Evolutionary conservation across 495 filamentous ascomycete genomes (phyloP).

Genomic region (Jackrogersella minutella): DNA sequence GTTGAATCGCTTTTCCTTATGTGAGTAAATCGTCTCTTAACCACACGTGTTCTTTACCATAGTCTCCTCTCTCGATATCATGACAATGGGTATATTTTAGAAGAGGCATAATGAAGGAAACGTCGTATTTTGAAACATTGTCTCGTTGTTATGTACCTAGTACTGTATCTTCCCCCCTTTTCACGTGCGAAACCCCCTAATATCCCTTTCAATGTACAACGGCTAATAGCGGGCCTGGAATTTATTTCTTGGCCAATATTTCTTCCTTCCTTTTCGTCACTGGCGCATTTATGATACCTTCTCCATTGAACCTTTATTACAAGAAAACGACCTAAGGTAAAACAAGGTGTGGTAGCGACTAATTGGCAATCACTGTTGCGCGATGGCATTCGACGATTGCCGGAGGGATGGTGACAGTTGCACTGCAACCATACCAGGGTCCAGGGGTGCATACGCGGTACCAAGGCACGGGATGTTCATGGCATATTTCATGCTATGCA

Average conservation of each 20-base stretch:
- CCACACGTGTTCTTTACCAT: too few species aligned
- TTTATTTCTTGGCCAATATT: not conserved
- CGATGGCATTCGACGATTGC: not conserved
- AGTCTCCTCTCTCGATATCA: too few species aligned
- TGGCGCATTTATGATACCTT: not conserved
- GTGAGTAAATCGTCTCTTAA: too few species aligned
- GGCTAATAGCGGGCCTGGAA: not conserved
- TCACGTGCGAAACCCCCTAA: too few species aligned
- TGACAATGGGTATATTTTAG: too few species aligned
- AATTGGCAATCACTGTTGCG: not conserved
- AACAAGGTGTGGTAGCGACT: not conserved
- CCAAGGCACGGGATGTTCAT: not conserved
- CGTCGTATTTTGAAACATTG: too few species aligned
- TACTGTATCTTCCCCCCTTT: too few species aligned
- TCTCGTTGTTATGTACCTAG: too few species aligned
- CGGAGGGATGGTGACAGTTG: not conserved
- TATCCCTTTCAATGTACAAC: too few species aligned
- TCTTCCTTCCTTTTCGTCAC: not conserved
- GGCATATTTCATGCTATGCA: not conserved
- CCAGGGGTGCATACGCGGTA: not conserved
- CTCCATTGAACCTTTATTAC: not conserved
- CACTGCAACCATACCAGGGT: not conserved
- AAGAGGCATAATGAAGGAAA: too few species aligned
- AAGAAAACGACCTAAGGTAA: not conserved
- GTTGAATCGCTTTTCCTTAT: too few species aligned